Percentiles rank a stretch among this genome's conserved stretches.
These are phyloP conservation scores for Huntiella savannae DNA, from an alignment of 2,329 filamentous ascomycete species.

Conservation along the genomic window DNA sequence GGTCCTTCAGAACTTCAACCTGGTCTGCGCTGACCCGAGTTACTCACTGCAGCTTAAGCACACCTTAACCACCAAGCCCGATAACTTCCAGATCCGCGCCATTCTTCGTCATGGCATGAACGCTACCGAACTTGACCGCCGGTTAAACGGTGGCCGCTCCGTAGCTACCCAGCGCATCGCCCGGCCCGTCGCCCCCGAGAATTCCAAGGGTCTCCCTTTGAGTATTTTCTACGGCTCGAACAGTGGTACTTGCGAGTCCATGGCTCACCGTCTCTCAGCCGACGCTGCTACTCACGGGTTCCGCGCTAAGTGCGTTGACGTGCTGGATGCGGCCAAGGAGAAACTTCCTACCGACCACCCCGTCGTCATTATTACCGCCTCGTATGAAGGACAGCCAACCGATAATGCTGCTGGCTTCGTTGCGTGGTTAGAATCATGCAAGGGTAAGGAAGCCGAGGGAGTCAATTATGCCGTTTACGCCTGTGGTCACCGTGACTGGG, in stretches of 20 bases:
- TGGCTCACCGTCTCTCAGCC: conserved; percentile 43
- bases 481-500: conserved; percentile 37
- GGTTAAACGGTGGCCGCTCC: conserved; percentile 20
- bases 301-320: conserved; percentile 29
- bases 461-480: conserved; percentile 52
- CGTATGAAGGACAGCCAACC: conserved; percentile 56
- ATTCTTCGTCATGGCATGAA: conserved; percentile 29
- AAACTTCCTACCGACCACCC: conserved; percentile 41
- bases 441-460: conserved; percentile 31
- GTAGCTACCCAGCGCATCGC: conserved; percentile 4
- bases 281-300: conserved; percentile 43
- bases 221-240: conserved; percentile 58
- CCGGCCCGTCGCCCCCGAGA: not conserved
- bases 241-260: conserved; percentile 52
- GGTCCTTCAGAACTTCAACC: conserved; percentile 53
- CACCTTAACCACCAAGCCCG: conserved; percentile 43
- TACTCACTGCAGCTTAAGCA: conserved; percentile 37
- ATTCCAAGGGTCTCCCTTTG: conserved; percentile 25
- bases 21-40: conserved; percentile 39
- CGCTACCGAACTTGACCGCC: conserved; percentile 27
- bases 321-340: conserved; percentile 42
- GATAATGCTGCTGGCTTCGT: conserved; percentile 54
- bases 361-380: conserved; percentile 47
- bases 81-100: conserved; percentile 43
- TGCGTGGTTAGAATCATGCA: conserved; percentile 40